Percentiles rank a stretch among this genome's conserved stretches.
These are phyloP conservation scores for Coprinellus micaceus DNA, from an alignment of 768 basidiomycete genomes.

Conservation along the genomic window DNA sequence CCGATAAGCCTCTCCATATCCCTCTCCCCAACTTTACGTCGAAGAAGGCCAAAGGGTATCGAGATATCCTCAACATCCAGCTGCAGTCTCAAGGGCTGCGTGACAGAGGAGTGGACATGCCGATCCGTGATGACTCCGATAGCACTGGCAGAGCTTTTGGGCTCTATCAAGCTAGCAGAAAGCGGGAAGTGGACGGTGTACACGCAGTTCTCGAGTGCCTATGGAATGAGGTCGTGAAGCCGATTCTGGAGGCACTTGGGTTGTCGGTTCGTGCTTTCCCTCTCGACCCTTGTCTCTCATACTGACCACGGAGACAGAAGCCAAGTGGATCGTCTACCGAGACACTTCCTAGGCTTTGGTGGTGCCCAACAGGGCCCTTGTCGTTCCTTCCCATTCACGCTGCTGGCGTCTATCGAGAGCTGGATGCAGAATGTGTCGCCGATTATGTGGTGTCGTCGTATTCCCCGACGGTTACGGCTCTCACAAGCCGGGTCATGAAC, in stretches of 20 bases:
- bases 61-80: background rate
- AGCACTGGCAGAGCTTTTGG: too few species aligned
- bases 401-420: background rate
- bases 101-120: background rate
- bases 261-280: constrained; percentile 1
- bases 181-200: background rate
- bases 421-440: background rate
- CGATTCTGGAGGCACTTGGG: constrained; percentile 7
- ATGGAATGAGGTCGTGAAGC: constrained; percentile 2
- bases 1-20: constrained; percentile 11
- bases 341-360: constrained; percentile 8
- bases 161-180: background rate
- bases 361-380: constrained; percentile 12
- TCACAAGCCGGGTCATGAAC: background rate
- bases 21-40: constrained; percentile 4
- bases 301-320: too few species aligned
- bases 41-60: background rate
- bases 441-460: background rate
- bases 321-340: background rate
- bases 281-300: background rate
- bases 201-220: background rate
- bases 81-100: background rate
- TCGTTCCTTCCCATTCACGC: constrained; percentile 13
- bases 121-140: too few species aligned
- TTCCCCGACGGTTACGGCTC: background rate